These are phyloP conservation scores for Gamarada debralockiae DNA, from an alignment of 495 filamentous ascomycete genomes.

Conservation along the genomic window DNA sequence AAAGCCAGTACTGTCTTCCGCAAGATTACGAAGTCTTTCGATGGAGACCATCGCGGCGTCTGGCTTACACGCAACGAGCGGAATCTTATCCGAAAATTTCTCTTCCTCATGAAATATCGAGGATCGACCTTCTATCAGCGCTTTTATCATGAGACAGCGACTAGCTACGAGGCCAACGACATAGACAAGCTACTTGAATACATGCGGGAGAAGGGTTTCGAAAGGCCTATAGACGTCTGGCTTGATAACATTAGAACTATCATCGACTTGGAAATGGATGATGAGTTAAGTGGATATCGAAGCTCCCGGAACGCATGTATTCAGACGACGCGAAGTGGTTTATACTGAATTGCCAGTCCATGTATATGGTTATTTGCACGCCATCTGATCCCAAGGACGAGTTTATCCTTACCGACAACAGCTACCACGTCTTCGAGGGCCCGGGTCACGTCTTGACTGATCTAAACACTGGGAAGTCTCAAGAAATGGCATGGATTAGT, in stretches of 20 bases:
- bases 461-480: constrained; percentile 4
- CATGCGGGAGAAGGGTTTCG: constrained; percentile 40
- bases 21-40: constrained; percentile 10
- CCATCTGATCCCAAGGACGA: constrained; percentile 35
- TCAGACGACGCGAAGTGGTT: constrained; percentile 40
- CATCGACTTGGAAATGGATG: constrained; percentile 42
- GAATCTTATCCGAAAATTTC: constrained; percentile 45
- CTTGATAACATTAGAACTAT: constrained; percentile 43
- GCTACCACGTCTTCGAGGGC: constrained; percentile 45
- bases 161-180: constrained; percentile 38
- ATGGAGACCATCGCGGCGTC: constrained; percentile 17
- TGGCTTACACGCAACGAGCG: constrained; percentile 36
- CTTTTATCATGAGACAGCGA: constrained; percentile 31
- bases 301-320: constrained; percentile 35
- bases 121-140: constrained; percentile 27
- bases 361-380: constrained; percentile 44
- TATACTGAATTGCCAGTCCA: constrained; percentile 29
- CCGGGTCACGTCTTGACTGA: constrained; percentile 25
- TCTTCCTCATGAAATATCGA: constrained; percentile 52
- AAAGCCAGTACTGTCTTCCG: neutral
- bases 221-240: constrained; percentile 48
- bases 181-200: constrained; percentile 32
- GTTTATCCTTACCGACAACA: constrained; percentile 47
- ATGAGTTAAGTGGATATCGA: constrained; percentile 29
- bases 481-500: constrained; percentile 24